These are phyloP conservation scores for Boletus subparvulus DNA, from an alignment of 768 basidiomycete species.

Conservation along the genomic window DNA sequence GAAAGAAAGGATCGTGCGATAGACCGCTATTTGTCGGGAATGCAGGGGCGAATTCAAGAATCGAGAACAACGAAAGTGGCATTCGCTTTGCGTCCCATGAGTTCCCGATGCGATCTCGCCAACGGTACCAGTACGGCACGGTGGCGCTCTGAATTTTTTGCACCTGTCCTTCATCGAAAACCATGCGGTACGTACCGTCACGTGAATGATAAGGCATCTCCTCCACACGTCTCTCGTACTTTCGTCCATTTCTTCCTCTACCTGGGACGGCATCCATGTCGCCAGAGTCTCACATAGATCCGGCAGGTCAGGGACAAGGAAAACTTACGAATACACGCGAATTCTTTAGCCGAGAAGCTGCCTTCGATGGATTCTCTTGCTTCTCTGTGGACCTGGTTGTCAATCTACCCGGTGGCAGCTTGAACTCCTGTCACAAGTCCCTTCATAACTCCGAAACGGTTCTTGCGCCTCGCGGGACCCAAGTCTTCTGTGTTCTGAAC, in stretches of 20 bases:
- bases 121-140: not conserved
- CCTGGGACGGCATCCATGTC: too few relatives aligned
- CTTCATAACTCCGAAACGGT: too few relatives aligned
- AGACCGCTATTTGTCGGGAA: constrained; percentile 15
- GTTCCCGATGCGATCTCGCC: not conserved
- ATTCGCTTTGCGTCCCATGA: not conserved
- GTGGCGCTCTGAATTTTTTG: not conserved
- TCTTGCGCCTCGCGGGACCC: too few relatives aligned
- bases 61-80: not conserved
- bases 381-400: too few relatives aligned
- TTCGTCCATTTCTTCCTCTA: too few relatives aligned
- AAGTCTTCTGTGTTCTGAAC: too few relatives aligned
- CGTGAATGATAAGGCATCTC: constrained; percentile 1
- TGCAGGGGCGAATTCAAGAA: not conserved
- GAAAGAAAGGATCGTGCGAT: not conserved
- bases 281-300: too few relatives aligned
- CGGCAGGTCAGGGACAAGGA: too few relatives aligned
- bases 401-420: not conserved
- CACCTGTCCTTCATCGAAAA: not conserved
- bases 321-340: too few relatives aligned
- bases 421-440: not conserved
- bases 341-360: not conserved
- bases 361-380: too few relatives aligned
- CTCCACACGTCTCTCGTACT: not conserved
- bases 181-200: constrained; percentile 7